phyloP scores from a whole-genome alignment of 352 stramenopile species.

The Aphanomyces cochlioides region DNA sequence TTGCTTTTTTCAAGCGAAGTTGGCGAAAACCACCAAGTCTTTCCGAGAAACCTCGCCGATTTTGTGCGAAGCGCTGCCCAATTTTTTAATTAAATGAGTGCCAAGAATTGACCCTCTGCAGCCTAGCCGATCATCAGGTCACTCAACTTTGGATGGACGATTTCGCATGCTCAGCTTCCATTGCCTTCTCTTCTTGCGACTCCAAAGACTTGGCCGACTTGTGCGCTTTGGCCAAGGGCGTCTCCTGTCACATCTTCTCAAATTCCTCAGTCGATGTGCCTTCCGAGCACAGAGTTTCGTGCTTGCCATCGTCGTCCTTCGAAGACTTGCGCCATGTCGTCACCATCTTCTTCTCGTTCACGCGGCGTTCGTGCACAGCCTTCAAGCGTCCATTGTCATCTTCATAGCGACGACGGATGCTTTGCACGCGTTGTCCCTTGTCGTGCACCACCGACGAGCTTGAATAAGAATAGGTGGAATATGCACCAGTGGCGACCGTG shows the following conservation, averaged over 20 bases:
- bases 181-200: background rate
- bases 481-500: conserved; percentile 42
- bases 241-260: conserved; percentile 63
- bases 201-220: conserved; percentile 15
- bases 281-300: conserved; percentile 58
- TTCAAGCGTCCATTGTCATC: conserved; percentile 76
- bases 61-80: too few relatives aligned
- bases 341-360: conserved; percentile 50
- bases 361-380: too few relatives aligned
- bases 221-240: conserved; percentile 60
- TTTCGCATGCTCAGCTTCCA: background rate
- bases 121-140: too few relatives aligned
- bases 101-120: too few relatives aligned
- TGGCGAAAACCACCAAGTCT: too few relatives aligned
- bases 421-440: too few relatives aligned
- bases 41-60: too few relatives aligned
- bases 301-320: conserved; percentile 60
- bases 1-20: too few relatives aligned
- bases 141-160: too few relatives aligned
- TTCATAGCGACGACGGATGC: conserved; percentile 78
- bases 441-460: conserved; percentile 71
- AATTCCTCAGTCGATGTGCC: conserved; percentile 55
- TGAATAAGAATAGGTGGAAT: conserved; percentile 76
- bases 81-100: too few relatives aligned
- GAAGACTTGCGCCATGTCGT: conserved; percentile 68